A percentile compares a stretch with the other conserved stretches of the same genome.
Evolutionary conservation across 208 protist genomes (phyloP).

Genomic region (Leishmania turanica): DNA sequence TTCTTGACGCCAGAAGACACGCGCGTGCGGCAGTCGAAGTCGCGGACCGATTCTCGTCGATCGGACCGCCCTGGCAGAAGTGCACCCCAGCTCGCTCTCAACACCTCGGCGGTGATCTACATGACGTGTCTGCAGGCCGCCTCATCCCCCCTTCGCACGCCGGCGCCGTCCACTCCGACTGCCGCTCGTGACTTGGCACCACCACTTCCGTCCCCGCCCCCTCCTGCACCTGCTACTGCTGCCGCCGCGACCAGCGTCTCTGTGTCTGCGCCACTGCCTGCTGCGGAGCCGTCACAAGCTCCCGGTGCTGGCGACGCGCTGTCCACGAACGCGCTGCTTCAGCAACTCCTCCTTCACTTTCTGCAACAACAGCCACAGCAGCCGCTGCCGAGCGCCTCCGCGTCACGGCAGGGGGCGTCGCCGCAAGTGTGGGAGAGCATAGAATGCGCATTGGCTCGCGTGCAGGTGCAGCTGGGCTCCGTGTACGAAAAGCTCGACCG

Average conservation of each 20-base stretch:
- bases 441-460: conserved; percentile 45
- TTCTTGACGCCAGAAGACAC: conserved; percentile 51
- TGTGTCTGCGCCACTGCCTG: background rate
- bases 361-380: conserved; percentile 32
- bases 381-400: background rate
- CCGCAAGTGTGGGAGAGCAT: conserved; percentile 10
- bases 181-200: background rate
- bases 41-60: conserved; percentile 22
- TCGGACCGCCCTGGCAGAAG: background rate
- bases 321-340: conserved; percentile 31
- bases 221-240: background rate
- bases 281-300: conserved; percentile 1
- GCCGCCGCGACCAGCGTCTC: background rate
- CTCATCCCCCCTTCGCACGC: background rate
- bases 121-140: conserved; percentile 18
- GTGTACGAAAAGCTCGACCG: conserved; percentile 75
- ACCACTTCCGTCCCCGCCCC: background rate
- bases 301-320: background rate
- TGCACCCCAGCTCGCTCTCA: background rate
- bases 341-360: conserved; percentile 52
- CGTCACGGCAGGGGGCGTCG: background rate
- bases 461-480: conserved; percentile 53
- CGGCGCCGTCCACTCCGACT: background rate
- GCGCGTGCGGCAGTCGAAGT: conserved; percentile 25
- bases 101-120: conserved; percentile 25